Conservation (phyloP, 2,329 filamentous ascomycete species). For the Aspergillus felis region DNA sequence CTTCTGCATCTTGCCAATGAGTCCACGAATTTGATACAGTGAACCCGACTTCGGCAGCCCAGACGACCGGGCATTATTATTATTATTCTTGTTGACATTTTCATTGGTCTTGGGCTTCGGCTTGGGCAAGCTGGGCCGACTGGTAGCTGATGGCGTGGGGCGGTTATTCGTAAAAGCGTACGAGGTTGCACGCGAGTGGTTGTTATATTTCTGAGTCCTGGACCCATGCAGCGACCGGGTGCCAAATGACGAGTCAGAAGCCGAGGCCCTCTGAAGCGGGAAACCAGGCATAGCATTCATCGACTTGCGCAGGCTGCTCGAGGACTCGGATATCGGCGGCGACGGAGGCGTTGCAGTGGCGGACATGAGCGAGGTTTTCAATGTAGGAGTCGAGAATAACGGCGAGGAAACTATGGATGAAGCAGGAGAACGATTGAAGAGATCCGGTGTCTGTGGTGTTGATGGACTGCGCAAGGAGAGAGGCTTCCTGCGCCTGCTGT, state of each 20-base stretch:
- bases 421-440: constrained; percentile 71
- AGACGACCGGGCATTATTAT: constrained; percentile 36
- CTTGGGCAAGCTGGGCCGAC: constrained; percentile 33
- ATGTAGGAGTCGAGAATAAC: constrained; percentile 81
- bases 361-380: constrained; percentile 61
- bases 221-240: constrained; percentile 51
- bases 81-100: constrained; percentile 42
- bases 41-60: constrained; percentile 62
- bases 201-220: constrained; percentile 37
- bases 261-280: constrained; percentile 39
- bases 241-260: constrained; percentile 47
- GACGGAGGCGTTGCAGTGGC: constrained; percentile 81
- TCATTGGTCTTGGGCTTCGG: constrained; percentile 15
- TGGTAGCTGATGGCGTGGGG: constrained; percentile 43
- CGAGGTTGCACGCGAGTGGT: constrained; percentile 57
- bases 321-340: constrained; percentile 86
- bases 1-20: constrained; percentile 96
- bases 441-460: constrained; percentile 60
- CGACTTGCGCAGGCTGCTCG: constrained; percentile 56
- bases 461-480: constrained; percentile 47
- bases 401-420: constrained; percentile 83
- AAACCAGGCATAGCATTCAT: constrained; percentile 50
- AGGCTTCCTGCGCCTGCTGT: constrained; percentile 50
- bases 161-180: constrained; percentile 49
- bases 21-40: constrained; percentile 83